phyloP scores from a whole-genome alignment of 1,284 basidiomycete species.

The Mycosarcoma mackinlayi region DNA sequence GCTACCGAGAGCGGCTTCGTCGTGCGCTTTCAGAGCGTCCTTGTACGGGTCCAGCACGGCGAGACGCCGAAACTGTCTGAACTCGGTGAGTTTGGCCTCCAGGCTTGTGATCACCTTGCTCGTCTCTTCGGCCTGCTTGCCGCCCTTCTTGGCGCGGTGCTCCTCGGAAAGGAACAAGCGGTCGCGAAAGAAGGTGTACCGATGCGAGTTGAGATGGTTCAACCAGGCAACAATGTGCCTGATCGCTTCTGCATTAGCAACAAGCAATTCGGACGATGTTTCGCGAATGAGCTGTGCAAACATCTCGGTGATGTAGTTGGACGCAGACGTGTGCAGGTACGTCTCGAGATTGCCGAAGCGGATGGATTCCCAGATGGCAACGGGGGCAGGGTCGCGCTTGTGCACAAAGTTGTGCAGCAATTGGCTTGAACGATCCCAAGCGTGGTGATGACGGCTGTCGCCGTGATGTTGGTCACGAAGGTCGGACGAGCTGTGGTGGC shows the following conservation, averaged over 20 bases:
- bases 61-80: conserved; percentile 73
- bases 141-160: conserved; percentile 18
- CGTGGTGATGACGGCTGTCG: conserved; percentile 15
- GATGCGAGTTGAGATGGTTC: conserved; percentile 44
- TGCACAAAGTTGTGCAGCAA: conserved; percentile 40
- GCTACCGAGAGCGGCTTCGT: conserved; percentile 7
- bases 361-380: conserved; percentile 62
- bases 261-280: conserved; percentile 41
- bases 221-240: conserved; percentile 46
- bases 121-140: conserved; percentile 33
- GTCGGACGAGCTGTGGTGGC: conserved; percentile 15
- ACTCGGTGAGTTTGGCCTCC: conserved; percentile 70
- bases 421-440: conserved; percentile 29
- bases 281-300: conserved; percentile 50
- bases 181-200: conserved; percentile 37
- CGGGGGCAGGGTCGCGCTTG: conserved; percentile 46
- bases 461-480: conserved; percentile 18
- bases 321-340: conserved; percentile 44
- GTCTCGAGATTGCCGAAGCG: conserved; percentile 56
- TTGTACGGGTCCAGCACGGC: conserved; percentile 75
- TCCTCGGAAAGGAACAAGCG: conserved; percentile 21
- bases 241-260: conserved; percentile 39
- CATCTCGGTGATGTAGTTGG: conserved; percentile 49
- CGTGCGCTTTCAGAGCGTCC: conserved; percentile 25
- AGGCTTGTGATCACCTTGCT: conserved; percentile 70